Evolutionary conservation across 2,329 filamentous ascomycete species (phyloP), one percentile per base, ranked within the genome.

Genomic region (Volutella citrinella): DNA sequence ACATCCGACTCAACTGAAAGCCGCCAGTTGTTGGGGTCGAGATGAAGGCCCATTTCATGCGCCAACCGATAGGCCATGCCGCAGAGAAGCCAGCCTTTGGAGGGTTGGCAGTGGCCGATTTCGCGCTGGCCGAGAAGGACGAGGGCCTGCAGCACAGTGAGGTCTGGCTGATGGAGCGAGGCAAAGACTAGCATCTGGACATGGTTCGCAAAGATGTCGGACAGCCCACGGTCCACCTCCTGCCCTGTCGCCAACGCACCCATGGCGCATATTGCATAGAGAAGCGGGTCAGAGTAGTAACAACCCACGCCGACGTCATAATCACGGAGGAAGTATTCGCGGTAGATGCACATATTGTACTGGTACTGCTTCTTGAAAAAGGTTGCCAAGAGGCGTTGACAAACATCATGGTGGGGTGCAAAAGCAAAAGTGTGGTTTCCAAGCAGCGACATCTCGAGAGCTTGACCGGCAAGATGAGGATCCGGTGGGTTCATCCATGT

Each of bases 41-140:
- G 59, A 43, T 74, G 70, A n/a, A 74, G 57, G 2, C 70, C 70
- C 70, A 74, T 74, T 42, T 71, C 69, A 32, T 72, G 68, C 1
- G 68, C 64, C 11, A 74, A 55, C 5, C 70, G 63, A 42, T 70
- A 74, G 9, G 69, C 68, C 68, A 74, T 72, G 28, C 69, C 69
- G 18, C 68, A 71, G 32, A 69, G 71, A 3, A 73, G 52, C 70
- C 70, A 74, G 11, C 70, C 69, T 34, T 70, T 73, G 13, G 68
- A 72, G 4, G 61, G 53, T 12, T 63, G 61, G 1, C 69, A 66
- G 15, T 63, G 61, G 5, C 69, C 69, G 26, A 72, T 70, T 38
- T 69, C 68, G 12, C 64, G 58, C 34, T 73, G 68, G 8, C 68
- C 66, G 3, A 74, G 38, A 1, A 73, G 42, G 6, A 68, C 55